phyloP scores from a whole-genome alignment of 2,329 filamentous ascomycete species.

The Graphilbum fragrans region DNA sequence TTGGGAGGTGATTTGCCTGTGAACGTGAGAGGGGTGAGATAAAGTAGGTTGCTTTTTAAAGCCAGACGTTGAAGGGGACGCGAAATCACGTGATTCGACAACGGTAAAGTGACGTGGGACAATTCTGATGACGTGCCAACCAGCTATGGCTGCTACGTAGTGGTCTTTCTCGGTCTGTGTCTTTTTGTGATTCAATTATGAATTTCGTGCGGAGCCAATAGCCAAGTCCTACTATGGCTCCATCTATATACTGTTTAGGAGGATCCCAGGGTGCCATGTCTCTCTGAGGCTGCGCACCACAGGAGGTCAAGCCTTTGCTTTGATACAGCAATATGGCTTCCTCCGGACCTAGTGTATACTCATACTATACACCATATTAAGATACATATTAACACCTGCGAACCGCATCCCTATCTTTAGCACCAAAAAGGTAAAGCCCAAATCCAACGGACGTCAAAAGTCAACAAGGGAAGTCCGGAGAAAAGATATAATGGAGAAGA shows the following conservation, averaged over 20 bases:
- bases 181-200: not conserved
- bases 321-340: not conserved
- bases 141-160: no score
- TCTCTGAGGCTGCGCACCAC: not conserved
- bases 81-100: no score
- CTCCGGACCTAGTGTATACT: not conserved
- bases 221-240: not conserved
- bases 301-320: not conserved
- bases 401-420: not conserved
- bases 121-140: no score
- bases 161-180: not conserved
- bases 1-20: no score
- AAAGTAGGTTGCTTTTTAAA: no score
- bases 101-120: no score
- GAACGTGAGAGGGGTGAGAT: no score
- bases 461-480: not conserved
- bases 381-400: conserved; percentile 3
- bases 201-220: no score
- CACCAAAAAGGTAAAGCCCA: conserved; percentile 2
- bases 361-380: conserved; percentile 8
- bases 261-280: not conserved
- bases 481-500: not conserved
- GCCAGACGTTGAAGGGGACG: no score
- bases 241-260: not conserved
- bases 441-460: conserved; percentile 1